Conservation (phyloP, 495 filamentous ascomycete genomes). For the Baudoinia panamericana region DNA sequence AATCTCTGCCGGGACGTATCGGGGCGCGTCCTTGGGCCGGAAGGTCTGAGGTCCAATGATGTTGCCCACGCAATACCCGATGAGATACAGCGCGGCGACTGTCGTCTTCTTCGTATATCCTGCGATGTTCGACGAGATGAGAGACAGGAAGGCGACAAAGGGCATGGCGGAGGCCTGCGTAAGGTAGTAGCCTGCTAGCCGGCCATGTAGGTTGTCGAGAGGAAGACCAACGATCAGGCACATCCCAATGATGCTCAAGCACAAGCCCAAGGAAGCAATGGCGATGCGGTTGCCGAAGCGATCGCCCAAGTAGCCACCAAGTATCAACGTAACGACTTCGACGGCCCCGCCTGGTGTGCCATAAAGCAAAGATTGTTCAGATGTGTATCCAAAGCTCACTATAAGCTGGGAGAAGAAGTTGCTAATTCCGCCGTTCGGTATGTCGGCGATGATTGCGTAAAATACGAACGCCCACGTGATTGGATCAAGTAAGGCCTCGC, state of each 20-base stretch:
- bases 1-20: constrained; percentile 56
- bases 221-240: constrained; percentile 54
- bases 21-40: constrained; percentile 42
- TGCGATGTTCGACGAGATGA: constrained; percentile 3
- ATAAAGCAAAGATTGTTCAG: constrained; percentile 49
- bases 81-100: constrained; percentile 55
- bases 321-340: constrained; percentile 48
- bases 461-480: constrained; percentile 48
- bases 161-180: constrained; percentile 46
- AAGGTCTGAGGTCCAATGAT: constrained; percentile 48
- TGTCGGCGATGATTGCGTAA: constrained; percentile 31
- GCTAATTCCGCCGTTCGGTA: constrained; percentile 41
- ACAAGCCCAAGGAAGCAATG: constrained; percentile 31
- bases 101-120: constrained; percentile 63
- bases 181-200: constrained; percentile 52
- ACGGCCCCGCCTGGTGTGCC: constrained; percentile 54
- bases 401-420: constrained; percentile 64
- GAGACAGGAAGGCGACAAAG: constrained; percentile 36
- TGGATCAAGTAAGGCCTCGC: constrained; percentile 29
- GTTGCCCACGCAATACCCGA: constrained; percentile 27
- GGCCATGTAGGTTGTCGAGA: constrained; percentile 41
- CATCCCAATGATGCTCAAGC: constrained; percentile 42
- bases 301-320: constrained; percentile 49
- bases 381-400: constrained; percentile 44
- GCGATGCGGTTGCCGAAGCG: constrained; percentile 42